phyloP scores from a whole-genome alignment of 768 basidiomycete genomes.

The Termitomyces sp. region DNA sequence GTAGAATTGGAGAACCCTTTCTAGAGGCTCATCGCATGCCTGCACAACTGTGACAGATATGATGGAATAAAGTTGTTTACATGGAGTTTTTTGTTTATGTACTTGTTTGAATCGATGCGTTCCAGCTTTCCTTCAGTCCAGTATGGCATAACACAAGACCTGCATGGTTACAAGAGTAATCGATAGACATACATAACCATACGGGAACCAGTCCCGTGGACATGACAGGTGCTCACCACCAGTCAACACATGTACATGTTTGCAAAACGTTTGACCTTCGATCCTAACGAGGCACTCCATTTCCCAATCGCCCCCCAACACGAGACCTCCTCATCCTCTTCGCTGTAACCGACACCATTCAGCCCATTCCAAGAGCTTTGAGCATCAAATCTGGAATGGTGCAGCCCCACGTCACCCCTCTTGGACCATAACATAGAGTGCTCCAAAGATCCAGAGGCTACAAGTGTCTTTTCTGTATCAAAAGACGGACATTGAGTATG shows the following conservation, averaged over 20 bases:
- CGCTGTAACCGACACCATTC: not conserved
- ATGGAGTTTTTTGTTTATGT: slow-evolving; percentile 1
- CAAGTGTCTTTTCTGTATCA: slow-evolving; percentile 31
- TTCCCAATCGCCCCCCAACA: slow-evolving; percentile 17
- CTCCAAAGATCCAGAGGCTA: slow-evolving; percentile 26
- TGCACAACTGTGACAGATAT: slow-evolving; percentile 7
- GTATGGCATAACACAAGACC: not conserved
- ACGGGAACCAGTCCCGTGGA: not conserved
- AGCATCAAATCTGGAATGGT: slow-evolving; percentile 15
- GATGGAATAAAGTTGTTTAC: slow-evolving; percentile 16
- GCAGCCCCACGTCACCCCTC: slow-evolving; percentile 12
- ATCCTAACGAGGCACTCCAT: slow-evolving; percentile 17
- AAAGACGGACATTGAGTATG: slow-evolving; percentile 28
- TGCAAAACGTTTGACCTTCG: slow-evolving; percentile 19
- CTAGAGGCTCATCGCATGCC: slow-evolving; percentile 31
- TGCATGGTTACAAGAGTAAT: not conserved
- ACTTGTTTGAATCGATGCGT: too few species aligned
- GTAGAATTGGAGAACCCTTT: slow-evolving; percentile 27
- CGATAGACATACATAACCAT: not conserved
- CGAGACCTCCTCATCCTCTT: slow-evolving; percentile 2
- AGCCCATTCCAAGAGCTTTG: not conserved
- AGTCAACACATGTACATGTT: slow-evolving; percentile 12
- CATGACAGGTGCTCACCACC: not conserved
- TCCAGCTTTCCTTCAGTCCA: too few species aligned
- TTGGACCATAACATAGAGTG: slow-evolving; percentile 27